Evolutionary conservation across 1,139 yeast genomes (phyloP).

Genomic region (Candida tropicalis): DNA sequence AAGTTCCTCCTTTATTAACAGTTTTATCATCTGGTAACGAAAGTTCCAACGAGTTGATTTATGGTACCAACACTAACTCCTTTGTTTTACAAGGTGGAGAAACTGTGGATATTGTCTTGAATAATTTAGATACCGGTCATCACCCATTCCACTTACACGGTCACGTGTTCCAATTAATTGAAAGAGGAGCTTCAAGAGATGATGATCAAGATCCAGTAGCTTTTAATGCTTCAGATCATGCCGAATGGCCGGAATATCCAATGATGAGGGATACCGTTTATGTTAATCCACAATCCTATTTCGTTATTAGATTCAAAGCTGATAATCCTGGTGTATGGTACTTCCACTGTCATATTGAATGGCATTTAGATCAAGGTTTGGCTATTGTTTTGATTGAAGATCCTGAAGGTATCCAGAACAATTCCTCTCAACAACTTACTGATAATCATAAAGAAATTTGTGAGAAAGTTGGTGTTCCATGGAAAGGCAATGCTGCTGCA

Average conservation of each 20-base stretch:
- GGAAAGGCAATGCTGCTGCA: slow-evolving; percentile 72
- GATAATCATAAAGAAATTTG: slow-evolving; percentile 54
- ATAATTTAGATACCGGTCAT: slow-evolving; percentile 77
- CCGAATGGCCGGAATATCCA: slow-evolving; percentile 62
- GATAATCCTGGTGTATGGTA: slow-evolving; percentile 91
- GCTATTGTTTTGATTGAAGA: slow-evolving; percentile 75
- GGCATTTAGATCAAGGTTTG: slow-evolving; percentile 91
- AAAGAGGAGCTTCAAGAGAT: slow-evolving; percentile 53
- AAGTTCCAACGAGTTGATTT: slow-evolving; percentile 52
- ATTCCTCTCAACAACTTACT: slow-evolving; percentile 36
- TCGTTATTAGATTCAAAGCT: slow-evolving; percentile 70
- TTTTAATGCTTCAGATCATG: slow-evolving; percentile 50
- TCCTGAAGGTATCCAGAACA: slow-evolving; percentile 54
- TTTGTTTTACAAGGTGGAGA: slow-evolving; percentile 63
- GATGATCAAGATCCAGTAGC: slow-evolving; percentile 53
- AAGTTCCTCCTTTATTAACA: slow-evolving; percentile 67
- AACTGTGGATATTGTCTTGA: slow-evolving; percentile 68
- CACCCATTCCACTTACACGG: slow-evolving; percentile 95
- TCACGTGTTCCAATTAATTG: slow-evolving; percentile 74
- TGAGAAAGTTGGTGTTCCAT: slow-evolving; percentile 41
- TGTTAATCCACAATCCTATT: slow-evolving; percentile 65
- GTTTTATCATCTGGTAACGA: slow-evolving; percentile 54
- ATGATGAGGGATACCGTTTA: slow-evolving; percentile 65
- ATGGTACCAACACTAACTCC: slow-evolving; percentile 69
- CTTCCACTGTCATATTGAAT: slow-evolving; percentile 93